Evolutionary conservation across 495 filamentous ascomycete genomes (phyloP).

Genomic region (Barbatosphaeria neglecta): DNA sequence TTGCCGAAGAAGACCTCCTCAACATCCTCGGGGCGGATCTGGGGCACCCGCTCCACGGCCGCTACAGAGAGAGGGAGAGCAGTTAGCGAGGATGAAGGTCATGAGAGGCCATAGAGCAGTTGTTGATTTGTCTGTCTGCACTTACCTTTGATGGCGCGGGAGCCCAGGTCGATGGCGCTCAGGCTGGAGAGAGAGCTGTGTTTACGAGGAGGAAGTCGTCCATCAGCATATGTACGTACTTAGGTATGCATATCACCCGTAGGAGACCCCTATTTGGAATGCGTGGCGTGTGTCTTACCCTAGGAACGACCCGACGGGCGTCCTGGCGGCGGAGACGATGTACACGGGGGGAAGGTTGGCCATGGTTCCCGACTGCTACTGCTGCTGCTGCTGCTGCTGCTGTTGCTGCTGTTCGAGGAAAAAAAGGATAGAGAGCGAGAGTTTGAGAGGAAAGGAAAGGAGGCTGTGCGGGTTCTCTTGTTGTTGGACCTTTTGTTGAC

Average conservation of each 20-base stretch:
- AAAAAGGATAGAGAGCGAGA: background rate
- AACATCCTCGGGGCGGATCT: constrained; percentile 77
- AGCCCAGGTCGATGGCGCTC: constrained; percentile 74
- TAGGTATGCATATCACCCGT: too few species aligned
- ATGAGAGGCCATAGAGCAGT: constrained; percentile 1
- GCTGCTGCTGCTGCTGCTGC: too few species aligned
- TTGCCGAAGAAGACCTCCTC: constrained; percentile 97
- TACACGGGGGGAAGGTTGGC: constrained; percentile 71
- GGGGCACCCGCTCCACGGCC: constrained; percentile 73
- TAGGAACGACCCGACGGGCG: constrained; percentile 84
- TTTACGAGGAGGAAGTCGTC: background rate
- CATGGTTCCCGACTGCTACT: constrained; percentile 37
- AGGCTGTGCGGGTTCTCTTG: background rate
- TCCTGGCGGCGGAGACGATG: constrained; percentile 85
- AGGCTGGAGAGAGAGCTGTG: constrained; percentile 72
- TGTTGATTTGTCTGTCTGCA: too few species aligned
- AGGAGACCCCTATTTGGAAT: too few species aligned
- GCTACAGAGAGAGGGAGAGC: constrained; percentile 33
- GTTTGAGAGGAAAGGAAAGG: background rate
- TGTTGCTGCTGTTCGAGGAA: background rate
- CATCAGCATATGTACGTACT: too few species aligned
- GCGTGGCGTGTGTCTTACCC: too few species aligned
- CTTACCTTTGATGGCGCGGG: constrained; percentile 83
- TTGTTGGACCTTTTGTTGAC: too few species aligned
- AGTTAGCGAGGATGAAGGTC: constrained; percentile 5